A percentile compares a stretch with the other conserved stretches of the same genome.
phyloP scores from a whole-genome alignment of 306 rosid species.

The Styphnolobium japonicum region DNA sequence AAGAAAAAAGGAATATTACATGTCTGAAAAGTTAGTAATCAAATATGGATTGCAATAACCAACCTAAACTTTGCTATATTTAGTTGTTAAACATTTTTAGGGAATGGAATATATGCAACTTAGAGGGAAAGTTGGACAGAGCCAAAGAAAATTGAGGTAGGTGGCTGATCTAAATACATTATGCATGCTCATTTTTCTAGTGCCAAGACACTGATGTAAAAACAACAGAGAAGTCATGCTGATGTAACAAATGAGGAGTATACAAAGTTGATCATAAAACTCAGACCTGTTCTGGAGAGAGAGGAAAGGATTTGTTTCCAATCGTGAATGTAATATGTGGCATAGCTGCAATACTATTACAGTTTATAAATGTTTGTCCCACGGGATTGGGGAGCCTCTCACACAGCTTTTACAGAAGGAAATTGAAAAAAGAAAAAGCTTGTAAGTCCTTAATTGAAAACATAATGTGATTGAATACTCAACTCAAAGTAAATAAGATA shows the following conservation, averaged over 20 bases:
- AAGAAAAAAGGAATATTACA: neutral
- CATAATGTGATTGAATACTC: neutral
- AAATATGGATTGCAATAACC: neutral
- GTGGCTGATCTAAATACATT: neutral
- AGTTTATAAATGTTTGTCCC: slow-evolving; percentile 59
- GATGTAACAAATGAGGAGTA: neutral
- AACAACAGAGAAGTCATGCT: neutral
- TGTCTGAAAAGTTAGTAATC: no score
- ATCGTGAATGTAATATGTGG: slow-evolving; percentile 55
- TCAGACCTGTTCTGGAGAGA: slow-evolving; percentile 60
- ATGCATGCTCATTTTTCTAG: slow-evolving; percentile 43
- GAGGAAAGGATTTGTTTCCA: slow-evolving; percentile 60
- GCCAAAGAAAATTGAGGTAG: neutral
- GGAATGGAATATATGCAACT: neutral
- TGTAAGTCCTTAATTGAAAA: neutral
- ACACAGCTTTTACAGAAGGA: slow-evolving; percentile 45
- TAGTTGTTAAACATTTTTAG: neutral
- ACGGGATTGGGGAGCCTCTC: slow-evolving; percentile 71
- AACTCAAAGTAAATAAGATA: neutral
- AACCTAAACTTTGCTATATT: neutral
- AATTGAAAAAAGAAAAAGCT: neutral
- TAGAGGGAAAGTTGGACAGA: neutral
- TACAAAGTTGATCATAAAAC: neutral
- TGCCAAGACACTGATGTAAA: slow-evolving; percentile 32
- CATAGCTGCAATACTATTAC: slow-evolving; percentile 42